Evolutionary conservation across 106 monocot species (phyloP), one percentile per base, ranked within the genome.

Genomic region (Platanthera zijinensis): DNA sequence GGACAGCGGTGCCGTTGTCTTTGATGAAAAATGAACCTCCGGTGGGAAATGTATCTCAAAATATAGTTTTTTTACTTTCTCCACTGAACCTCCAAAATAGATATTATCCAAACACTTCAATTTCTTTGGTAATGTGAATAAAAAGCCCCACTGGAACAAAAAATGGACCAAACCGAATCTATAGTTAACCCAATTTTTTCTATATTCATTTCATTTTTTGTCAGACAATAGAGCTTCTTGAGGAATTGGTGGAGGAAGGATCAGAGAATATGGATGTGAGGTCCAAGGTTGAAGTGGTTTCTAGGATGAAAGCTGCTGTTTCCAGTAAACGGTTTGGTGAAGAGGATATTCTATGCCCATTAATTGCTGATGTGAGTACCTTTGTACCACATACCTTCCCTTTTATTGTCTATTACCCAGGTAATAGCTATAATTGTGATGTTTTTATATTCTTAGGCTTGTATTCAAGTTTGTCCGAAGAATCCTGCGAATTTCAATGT

Each of bases 401-500:
- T 18, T 10, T 75, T 72, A 57, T 45, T 56, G 75, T 13, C 57
- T 32, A 3, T 57, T 53, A 32, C 66, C n/a, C 32, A 56, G 0
- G 45, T 25, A 9, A 52, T 62, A 46, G 1, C 11, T 74, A 19
- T 62, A 32, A 79, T 5, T 13, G 19, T 52, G 51, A 45, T 50
- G 6, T 13, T 52, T 8, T 11, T 50, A 50, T 25, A 21, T 10
- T 75, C n/a, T 22, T 82, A 96, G 96, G 97, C 97, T 8, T 99
- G 97, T 79, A 99, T 99, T 73, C 97, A 99, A 86, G 97, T 99
- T 39, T 99, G 97, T 63, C 97, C 97, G 5, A 94, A 94, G 82
- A 99, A 99, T 79, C 91, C 97, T 15, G 77, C 79, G 47, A 99
- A 92, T 73, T 99, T 94, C 57, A 94, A 92, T 73, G 97, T 99